Base-by-base conservation (phyloP, 2,329 filamentous ascomycete species). In the Sarocladium strictum region DNA sequence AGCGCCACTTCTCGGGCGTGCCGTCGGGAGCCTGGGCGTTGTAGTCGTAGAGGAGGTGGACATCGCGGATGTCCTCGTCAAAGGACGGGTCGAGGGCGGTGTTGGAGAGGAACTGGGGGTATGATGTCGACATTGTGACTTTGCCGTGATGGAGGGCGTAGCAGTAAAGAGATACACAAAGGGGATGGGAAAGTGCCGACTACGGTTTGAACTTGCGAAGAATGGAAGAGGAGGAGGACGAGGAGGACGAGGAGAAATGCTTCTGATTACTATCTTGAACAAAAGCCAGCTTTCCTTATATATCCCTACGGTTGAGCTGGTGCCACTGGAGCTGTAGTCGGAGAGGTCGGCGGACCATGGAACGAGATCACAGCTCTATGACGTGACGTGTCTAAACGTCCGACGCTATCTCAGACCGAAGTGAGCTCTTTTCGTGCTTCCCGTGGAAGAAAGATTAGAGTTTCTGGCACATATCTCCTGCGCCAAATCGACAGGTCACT, bases 1-100 rank as follows among this genome's bases (percentile, higher is more conserved):
- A 84, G 1, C 77, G 74, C 81, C 80, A 84, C 62, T 80, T 83
- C 53, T 81, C 76, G 0, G 77, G 73, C 4, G 76, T 76, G 10
- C 78, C 77, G 1, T 73, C 55, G 2, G 58, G 58, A 54, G 78
- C 73, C 53, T 75, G 64, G 1, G 76, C 78, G 38, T 75, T 70
- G 58, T 83, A 82, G 58, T 83, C 78, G 63, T 84, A 83, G 53
- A 83, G 70, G 1, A 83, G 68, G 58, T 83, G 79, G 2, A 75
- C 72, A 59, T 83, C 71, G 41, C 69, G 69, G 33, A 83, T 72
- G 57, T 83, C 80, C 33, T 70, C 64, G 40, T 80, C 70, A 58
- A 80, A 80, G 21, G 63, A 61, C 2, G 62, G 54, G 54, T 64
- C 3, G 27, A 51, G 47, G 27, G 26, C 27, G 10, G 47, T 51